Base-by-base conservation (phyloP, 352 stramenopile species). In the Phytophthora sojae region DNA sequence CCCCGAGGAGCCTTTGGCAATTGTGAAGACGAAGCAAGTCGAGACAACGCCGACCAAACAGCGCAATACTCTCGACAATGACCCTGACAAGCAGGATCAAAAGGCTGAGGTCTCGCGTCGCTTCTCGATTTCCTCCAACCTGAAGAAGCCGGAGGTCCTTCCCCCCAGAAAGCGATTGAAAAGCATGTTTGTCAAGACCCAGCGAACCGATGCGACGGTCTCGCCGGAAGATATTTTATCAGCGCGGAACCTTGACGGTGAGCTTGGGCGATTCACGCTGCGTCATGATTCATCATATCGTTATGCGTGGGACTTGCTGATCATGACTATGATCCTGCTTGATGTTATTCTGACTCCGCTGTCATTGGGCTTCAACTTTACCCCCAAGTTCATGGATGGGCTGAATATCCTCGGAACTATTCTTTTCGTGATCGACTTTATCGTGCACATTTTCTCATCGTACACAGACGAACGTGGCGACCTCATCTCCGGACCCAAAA, bases 261-360 rank as follows among this genome's bases (percentile, higher is more conserved):
- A 66, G 47, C 21, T 88, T 2, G 73, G 85, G 25, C 69, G 59
- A 19, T 86, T 83, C 25, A 87, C 77, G 3, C 58, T 93, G 2
- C 80, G 79, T n/a, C 83, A 88, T 23, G 83, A 92, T 45, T 86
- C 83, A 0, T 39, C 51, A 0, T 69, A 73, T 23, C 77, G 83
- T 2, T 57, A 74, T n/a, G 35, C 67, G 5, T 92, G 85, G 85
- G 83, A 92, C 45, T 44, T 81, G 4, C 32, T 90, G 19, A 79
- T 92, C 15, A 75, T 92, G 72, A 8, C 62, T 7, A 79, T 87
- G 76, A 85, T 92, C 23, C 66, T 84, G 7, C 35, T 88, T 6
- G 81, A 92, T 62, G 73, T 91, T 0, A 70, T 86, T 1, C 14
- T 91, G 32, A 91, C 82, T 3, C 81, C 85, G 11, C 57, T 92